phyloP scores from a whole-genome alignment of 2,329 filamentous ascomycete species.

The Talaromyces sp. region DNA sequence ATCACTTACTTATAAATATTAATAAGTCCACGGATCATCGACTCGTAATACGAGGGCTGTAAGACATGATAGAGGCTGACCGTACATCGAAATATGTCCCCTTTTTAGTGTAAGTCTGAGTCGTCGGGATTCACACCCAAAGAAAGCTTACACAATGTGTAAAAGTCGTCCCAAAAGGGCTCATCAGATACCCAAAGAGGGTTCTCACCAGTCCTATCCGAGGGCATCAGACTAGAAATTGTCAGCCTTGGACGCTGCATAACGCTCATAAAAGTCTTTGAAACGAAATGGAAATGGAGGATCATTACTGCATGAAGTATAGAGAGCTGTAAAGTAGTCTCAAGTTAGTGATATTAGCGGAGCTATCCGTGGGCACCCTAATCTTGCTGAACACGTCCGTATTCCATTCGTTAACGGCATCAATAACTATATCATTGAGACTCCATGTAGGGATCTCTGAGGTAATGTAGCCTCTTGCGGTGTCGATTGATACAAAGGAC shows the following conservation, averaged over 20 bases:
- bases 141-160: slow-evolving; percentile 50
- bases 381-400: slow-evolving; percentile 52
- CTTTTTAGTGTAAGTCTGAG: slow-evolving; percentile 31
- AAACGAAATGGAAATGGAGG: too few species aligned
- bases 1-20: slow-evolving; percentile 61
- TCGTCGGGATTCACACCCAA: neutral
- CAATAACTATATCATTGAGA: slow-evolving; percentile 51
- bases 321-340: slow-evolving; percentile 32
- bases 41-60: slow-evolving; percentile 60
- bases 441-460: slow-evolving; percentile 62
- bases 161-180: slow-evolving; percentile 68
- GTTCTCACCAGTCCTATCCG: slow-evolving; percentile 68
- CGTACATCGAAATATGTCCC: slow-evolving; percentile 63
- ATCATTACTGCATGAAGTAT: slow-evolving; percentile 58
- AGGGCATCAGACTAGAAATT: slow-evolving; percentile 52
- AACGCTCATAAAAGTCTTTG: neutral
- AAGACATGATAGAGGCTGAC: slow-evolving; percentile 64
- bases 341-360: slow-evolving; percentile 31
- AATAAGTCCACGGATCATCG: slow-evolving; percentile 63
- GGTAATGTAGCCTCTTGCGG: slow-evolving; percentile 64
- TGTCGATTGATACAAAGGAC: slow-evolving; percentile 61
- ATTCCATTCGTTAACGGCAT: slow-evolving; percentile 57
- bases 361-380: slow-evolving; percentile 32
- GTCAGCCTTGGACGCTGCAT: neutral
- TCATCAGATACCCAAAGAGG: slow-evolving; percentile 61